These are phyloP conservation scores for Pseudogymnoascus sp. DNA, from an alignment of 2,329 filamentous ascomycete species.

Conservation along the genomic window DNA sequence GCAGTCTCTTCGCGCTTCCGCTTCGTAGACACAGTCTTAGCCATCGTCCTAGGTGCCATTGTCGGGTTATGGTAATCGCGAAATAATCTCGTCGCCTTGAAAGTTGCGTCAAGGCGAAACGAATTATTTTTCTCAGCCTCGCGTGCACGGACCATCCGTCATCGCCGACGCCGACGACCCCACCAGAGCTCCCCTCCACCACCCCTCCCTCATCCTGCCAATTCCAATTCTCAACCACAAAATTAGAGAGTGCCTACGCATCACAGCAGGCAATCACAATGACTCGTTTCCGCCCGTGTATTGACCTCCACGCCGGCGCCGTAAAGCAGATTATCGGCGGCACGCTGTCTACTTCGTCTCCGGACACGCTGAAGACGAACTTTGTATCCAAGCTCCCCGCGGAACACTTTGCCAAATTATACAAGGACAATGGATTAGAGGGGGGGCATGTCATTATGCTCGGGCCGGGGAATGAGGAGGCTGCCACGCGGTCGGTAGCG, in stretches of 20 bases:
- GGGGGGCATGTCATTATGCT: slow-evolving; percentile 97
- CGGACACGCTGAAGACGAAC: slow-evolving; percentile 70
- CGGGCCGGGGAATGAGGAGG: slow-evolving; percentile 75
- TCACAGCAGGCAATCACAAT: slow-evolving; percentile 41
- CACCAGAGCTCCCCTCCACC: neutral
- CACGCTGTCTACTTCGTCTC: slow-evolving; percentile 63
- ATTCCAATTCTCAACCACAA: neutral
- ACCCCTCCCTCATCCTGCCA: neutral
- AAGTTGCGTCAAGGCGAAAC: neutral
- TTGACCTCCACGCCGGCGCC: slow-evolving; percentile 93
- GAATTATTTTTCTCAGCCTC: neutral
- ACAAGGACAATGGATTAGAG: slow-evolving; percentile 62
- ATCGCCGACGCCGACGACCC: neutral
- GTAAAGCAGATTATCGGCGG: slow-evolving; percentile 99
- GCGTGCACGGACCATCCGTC: neutral
- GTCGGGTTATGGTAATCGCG: neutral
- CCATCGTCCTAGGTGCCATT: neutral
- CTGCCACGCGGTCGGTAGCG: slow-evolving; percentile 66
- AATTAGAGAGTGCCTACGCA: neutral
- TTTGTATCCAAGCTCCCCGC: slow-evolving; percentile 81
- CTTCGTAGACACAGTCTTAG: slow-evolving; percentile 26
- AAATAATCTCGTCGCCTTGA: neutral
- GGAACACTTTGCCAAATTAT: slow-evolving; percentile 72
- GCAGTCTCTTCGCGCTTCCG: slow-evolving; percentile 37
- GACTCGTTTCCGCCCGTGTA: slow-evolving; percentile 93